These are phyloP conservation scores for Fomitiporia mediterranea DNA, from an alignment of 1,284 basidiomycete species.

Conservation along the genomic window DNA sequence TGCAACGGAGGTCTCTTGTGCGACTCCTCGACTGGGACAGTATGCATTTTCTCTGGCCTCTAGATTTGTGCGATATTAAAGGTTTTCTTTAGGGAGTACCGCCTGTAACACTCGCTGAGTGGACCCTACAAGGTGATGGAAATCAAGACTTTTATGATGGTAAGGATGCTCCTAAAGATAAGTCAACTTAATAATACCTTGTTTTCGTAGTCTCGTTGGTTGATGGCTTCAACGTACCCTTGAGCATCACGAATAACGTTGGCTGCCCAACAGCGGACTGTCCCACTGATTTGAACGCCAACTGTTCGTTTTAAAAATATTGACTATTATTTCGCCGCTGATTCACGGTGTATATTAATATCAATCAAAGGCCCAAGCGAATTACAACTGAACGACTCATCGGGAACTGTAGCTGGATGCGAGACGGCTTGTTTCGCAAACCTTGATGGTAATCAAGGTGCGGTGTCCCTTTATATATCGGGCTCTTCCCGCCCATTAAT, in stretches of 20 bases:
- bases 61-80: not conserved
- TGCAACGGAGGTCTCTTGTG: conserved; percentile 46
- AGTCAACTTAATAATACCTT: conserved; percentile 24
- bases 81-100: conserved; percentile 41
- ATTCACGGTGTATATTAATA: not conserved
- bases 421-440: conserved; percentile 54
- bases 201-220: conserved; percentile 41
- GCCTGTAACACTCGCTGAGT: conserved; percentile 56
- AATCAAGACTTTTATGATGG: conserved; percentile 44
- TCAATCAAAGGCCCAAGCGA: conserved; percentile 45
- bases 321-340: not conserved
- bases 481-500: not conserved
- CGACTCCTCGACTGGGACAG: conserved; percentile 22
- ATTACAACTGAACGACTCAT: conserved; percentile 44
- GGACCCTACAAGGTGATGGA: conserved; percentile 39
- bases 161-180: conserved; percentile 28
- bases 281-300: conserved; percentile 47
- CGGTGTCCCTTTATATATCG: conserved; percentile 4
- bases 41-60: not conserved
- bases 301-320: conserved; percentile 33
- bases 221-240: conserved; percentile 56
- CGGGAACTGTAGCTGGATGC: conserved; percentile 49
- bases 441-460: conserved; percentile 40
- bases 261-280: conserved; percentile 48
- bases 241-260: conserved; percentile 46